Percentiles rank a stretch among this genome's conserved stretches.
phyloP scores from a whole-genome alignment of 2,329 filamentous ascomycete genomes.

The Nigrospora osmanthi region DNA sequence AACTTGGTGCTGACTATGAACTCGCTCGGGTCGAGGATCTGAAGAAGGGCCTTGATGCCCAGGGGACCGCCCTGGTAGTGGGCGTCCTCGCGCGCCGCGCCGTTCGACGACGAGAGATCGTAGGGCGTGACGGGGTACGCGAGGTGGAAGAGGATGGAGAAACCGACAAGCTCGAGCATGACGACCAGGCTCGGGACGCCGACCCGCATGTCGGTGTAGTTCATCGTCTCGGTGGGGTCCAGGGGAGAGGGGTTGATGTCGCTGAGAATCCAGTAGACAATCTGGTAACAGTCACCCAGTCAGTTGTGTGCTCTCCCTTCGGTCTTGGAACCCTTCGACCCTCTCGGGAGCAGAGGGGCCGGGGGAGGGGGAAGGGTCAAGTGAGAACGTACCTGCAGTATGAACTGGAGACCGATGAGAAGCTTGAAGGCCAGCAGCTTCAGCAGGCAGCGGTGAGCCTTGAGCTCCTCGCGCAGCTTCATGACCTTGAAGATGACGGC shows the following conservation, averaged over 20 bases:
- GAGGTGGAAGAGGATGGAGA: constrained; percentile 15
- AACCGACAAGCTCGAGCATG: constrained; percentile 10
- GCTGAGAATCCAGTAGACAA: constrained; percentile 12
- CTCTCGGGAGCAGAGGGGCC: too few species aligned
- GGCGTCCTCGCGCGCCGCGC: background rate
- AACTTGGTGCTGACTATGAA: background rate
- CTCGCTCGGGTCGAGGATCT: constrained; percentile 3
- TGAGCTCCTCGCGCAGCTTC: constrained; percentile 10
- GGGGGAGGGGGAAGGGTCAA: too few species aligned
- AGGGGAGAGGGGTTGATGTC: constrained; percentile 5
- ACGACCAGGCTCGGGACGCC: constrained; percentile 12
- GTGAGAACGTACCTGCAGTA: constrained; percentile 4
- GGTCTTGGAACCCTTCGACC: too few species aligned
- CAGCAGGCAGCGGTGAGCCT: constrained; percentile 11
- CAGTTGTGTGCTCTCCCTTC: too few species aligned
- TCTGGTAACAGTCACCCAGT: background rate
- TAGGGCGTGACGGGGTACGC: constrained; percentile 14
- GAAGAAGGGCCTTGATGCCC: constrained; percentile 1
- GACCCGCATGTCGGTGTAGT: constrained; percentile 10
- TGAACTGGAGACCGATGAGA: constrained; percentile 14
- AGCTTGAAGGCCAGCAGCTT: constrained; percentile 20
- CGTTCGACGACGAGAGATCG: background rate
- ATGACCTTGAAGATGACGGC: background rate
- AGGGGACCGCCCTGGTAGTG: constrained; percentile 4
- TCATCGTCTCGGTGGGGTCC: constrained; percentile 7